Evolutionary conservation across 2,329 filamentous ascomycete genomes (phyloP).

Genomic region (Pseudocercospora eumusae): DNA sequence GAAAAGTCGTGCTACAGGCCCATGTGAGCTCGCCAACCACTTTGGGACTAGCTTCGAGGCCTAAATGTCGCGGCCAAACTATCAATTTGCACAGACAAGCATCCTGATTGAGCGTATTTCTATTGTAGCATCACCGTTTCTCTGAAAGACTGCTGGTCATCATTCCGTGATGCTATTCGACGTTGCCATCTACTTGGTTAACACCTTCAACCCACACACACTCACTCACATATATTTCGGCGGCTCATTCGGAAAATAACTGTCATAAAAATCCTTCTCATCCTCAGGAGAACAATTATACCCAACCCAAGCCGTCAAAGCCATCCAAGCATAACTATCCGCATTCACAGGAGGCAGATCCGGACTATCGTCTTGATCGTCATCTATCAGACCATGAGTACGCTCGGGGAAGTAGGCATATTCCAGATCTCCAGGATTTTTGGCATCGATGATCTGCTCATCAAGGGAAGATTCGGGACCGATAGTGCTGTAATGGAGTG

Average conservation of each 20-base stretch:
- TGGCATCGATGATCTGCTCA: conserved; percentile 15
- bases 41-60: too few relatives aligned
- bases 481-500: conserved; percentile 26
- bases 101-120: too few relatives aligned
- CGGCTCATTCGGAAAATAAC: conserved; percentile 5
- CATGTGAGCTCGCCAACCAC: too few relatives aligned
- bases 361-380: conserved; percentile 13
- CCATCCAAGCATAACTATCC: conserved; percentile 30
- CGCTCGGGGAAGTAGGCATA: conserved; percentile 21
- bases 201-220: too few relatives aligned
- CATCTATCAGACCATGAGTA: conserved; percentile 24
- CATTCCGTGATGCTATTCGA: not conserved
- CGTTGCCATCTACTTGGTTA: not conserved
- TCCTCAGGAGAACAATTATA: conserved; percentile 7
- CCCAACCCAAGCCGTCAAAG: conserved; percentile 10
- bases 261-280: conserved; percentile 5
- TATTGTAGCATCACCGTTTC: too few relatives aligned
- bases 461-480: conserved; percentile 13
- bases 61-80: too few relatives aligned
- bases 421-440: conserved; percentile 16
- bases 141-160: too few relatives aligned
- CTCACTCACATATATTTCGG: not conserved
- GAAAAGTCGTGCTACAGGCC: too few relatives aligned
- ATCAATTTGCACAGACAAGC: too few relatives aligned
- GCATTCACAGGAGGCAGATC: conserved; percentile 22